Percentiles rank a stretch among this genome's conserved stretches.
Conservation (phyloP, 106 monocot species). For the Dendrobium nobile region DNA sequence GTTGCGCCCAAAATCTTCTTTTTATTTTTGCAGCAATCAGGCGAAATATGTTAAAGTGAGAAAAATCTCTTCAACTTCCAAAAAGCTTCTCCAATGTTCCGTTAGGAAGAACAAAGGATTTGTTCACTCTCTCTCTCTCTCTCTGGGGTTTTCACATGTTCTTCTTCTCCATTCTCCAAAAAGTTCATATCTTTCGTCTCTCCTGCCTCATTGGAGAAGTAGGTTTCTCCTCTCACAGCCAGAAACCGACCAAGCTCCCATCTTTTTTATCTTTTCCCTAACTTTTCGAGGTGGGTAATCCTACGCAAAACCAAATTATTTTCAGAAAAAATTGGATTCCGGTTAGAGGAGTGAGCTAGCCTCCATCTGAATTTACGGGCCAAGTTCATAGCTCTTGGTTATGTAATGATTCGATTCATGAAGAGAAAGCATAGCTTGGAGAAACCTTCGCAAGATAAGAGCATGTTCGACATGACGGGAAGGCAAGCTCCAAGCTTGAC, state of each 20-base stretch:
- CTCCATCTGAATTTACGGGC: background rate
- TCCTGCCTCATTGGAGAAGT: background rate
- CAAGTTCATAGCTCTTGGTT: slow-evolving; percentile 3
- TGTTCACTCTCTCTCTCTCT: background rate
- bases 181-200: background rate
- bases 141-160: background rate
- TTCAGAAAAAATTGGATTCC: background rate
- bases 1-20: background rate
- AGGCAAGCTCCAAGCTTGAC: slow-evolving; percentile 14
- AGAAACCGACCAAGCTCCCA: background rate
- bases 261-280: background rate
- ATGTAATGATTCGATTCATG: slow-evolving; percentile 48
- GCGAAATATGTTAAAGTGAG: background rate
- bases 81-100: background rate
- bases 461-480: slow-evolving; percentile 16
- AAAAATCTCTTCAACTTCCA: background rate
- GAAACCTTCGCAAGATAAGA: slow-evolving; percentile 14
- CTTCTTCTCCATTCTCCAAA: background rate
- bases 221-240: background rate
- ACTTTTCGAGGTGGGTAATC: background rate
- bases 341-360: slow-evolving; percentile 11
- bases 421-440: slow-evolving; percentile 30
- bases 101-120: slow-evolving; percentile 4
- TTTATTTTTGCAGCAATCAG: background rate
- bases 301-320: background rate